Evolutionary conservation across 495 filamentous ascomycete species (phyloP).

Genomic region (Neurospora sp.): DNA sequence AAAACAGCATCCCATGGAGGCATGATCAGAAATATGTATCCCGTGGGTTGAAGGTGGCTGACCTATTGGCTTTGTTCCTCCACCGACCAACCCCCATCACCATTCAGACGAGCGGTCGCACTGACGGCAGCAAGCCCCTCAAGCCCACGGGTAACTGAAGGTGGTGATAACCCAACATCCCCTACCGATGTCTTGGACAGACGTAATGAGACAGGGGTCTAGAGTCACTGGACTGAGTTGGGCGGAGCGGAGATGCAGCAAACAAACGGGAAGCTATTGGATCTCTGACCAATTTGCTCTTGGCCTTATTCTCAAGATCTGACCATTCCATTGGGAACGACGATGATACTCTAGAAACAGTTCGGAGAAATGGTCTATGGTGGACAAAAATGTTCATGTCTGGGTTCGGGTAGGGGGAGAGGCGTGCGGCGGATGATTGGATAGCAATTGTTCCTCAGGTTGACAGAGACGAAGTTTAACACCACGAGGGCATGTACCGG

Average conservation of each 20-base stretch:
- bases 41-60: neutral
- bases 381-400: neutral
- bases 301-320: neutral
- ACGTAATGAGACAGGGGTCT: conserved; percentile 10
- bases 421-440: neutral
- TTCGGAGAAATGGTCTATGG: neutral
- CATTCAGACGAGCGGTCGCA: neutral
- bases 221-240: neutral
- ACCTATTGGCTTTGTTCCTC: neutral
- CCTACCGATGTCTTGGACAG: conserved; percentile 3
- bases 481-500: neutral
- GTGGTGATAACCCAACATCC: neutral
- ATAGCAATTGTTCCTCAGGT: neutral
- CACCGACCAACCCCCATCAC: neutral
- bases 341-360: neutral
- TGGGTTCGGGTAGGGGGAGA: neutral
- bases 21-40: neutral
- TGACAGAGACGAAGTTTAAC: neutral
- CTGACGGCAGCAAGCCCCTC: neutral
- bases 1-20: neutral
- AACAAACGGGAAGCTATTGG: neutral
- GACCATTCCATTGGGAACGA: neutral
- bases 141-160: neutral
- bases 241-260: neutral
- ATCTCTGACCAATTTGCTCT: neutral